Base-by-base conservation (phyloP, 1,284 basidiomycete genomes). In the Cryptococcus amylolentus region DNA sequence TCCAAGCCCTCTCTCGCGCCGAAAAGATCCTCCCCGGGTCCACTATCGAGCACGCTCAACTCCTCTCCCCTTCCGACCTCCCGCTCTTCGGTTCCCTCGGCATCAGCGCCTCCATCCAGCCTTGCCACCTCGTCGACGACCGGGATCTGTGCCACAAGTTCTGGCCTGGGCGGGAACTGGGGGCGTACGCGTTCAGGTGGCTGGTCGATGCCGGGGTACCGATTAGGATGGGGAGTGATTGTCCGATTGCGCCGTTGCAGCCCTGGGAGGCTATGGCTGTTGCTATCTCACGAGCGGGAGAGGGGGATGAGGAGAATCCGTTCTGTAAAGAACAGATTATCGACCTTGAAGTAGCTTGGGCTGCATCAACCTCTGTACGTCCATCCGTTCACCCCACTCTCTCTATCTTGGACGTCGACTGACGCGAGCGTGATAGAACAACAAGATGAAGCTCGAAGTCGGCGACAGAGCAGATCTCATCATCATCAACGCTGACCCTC, bases 21-120 rank as follows among this genome's bases (percentile, higher is more conserved):
- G 41, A 43, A 10, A 59, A 57, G 10, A 65, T 68, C 0, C 55
- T 68, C 2, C 57, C 62, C 1, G 68, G 67, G 1, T 64, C 61
- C 3, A 66, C 67, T 16, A 74, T 76, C 52, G 73, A 74, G 52
- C 73, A 76, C 45, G 72, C 71, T 10, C 73, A 76, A 56, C 59
- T 72, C 20, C 63, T 76, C 49, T 47, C 56, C 2, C 50, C 58
- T 12, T 52, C 57, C 27, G 73, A 74, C 52, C 54, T 76, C 12
- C 55, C 63, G 4, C 58, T 65, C 12, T 73, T 74, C 56, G 52
- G 46, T 6, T 38, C 49, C 9, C 60, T 74, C 35, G 67, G 65
- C 6, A 56, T 76, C 13, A 65, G 64, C 13, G 73, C 72, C 1
- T 68, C 65, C 5, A 62, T 76, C 13, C 73, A 76, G 54, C 73